These are phyloP conservation scores for Viola pubescens DNA, from an alignment of 441 rosid genomes.

Conservation along the genomic window DNA sequence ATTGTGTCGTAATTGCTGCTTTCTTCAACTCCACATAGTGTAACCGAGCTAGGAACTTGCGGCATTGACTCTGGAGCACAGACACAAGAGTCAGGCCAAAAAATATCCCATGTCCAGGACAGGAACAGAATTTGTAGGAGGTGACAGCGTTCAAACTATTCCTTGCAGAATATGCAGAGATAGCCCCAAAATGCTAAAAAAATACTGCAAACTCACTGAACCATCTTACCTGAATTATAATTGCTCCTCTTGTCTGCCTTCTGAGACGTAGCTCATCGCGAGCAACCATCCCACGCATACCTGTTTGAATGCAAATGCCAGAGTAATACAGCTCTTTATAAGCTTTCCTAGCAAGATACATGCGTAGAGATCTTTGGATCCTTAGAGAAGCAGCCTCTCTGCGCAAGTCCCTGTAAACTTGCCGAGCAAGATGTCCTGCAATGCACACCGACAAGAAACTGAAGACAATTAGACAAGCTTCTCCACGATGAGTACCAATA, in stretches of 20 bases:
- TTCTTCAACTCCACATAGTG: constrained; percentile 56
- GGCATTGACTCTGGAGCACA: constrained; percentile 60
- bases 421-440: constrained; percentile 75
- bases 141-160: constrained; percentile 1
- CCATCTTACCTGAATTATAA: constrained; percentile 54
- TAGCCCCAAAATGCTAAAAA: constrained; percentile 7
- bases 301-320: constrained; percentile 69
- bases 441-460: constrained; percentile 11
- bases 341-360: constrained; percentile 74
- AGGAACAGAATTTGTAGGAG: constrained; percentile 1
- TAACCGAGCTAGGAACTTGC: constrained; percentile 62
- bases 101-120: background rate
- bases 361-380: constrained; percentile 73
- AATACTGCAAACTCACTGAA: background rate
- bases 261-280: constrained; percentile 58
- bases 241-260: constrained; percentile 74
- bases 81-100: constrained; percentile 9
- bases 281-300: constrained; percentile 90
- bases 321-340: constrained; percentile 50
- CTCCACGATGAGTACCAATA: background rate
- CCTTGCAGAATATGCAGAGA: background rate
- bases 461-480: background rate
- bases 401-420: constrained; percentile 56
- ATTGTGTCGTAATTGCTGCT: constrained; percentile 77
- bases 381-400: constrained; percentile 75